Percentiles rank a stretch among this genome's conserved stretches.
Conservation (phyloP, 225 moss, liverwort and hornwort species). For the Anthoceros angustus region DNA sequence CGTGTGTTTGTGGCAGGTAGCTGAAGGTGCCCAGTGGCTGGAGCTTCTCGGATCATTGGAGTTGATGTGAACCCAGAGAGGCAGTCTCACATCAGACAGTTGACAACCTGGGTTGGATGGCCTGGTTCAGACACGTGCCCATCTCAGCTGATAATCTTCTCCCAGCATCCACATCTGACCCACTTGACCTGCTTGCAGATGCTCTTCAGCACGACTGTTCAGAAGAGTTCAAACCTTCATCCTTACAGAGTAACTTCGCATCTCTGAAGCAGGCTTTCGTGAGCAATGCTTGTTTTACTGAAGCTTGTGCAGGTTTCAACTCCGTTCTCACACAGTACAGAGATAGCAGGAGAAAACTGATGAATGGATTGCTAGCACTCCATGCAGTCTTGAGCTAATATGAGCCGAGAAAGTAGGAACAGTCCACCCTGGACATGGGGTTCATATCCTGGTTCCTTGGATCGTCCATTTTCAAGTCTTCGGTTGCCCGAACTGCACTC, state of each 20-base stretch:
- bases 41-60: slow-evolving; percentile 77
- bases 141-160: neutral
- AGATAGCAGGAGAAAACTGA: slow-evolving; percentile 28
- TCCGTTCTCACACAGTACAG: slow-evolving; percentile 28
- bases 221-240: slow-evolving; percentile 2
- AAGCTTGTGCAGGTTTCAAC: slow-evolving; percentile 24
- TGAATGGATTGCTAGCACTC: slow-evolving; percentile 44
- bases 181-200: slow-evolving; percentile 9
- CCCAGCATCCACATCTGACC: slow-evolving; percentile 14
- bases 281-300: slow-evolving; percentile 30
- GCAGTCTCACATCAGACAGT: neutral
- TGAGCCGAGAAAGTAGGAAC: too few species aligned
- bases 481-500: too few species aligned
- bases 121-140: slow-evolving; percentile 17
- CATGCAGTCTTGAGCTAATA: slow-evolving; percentile 9
- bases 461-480: too few species aligned
- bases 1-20: slow-evolving; percentile 35
- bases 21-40: slow-evolving; percentile 54
- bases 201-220: slow-evolving; percentile 8
- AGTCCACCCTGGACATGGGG: too few species aligned
- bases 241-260: slow-evolving; percentile 20
- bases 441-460: too few species aligned
- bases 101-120: slow-evolving; percentile 9
- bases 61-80: slow-evolving; percentile 37
- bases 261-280: slow-evolving; percentile 26